phyloP scores from a whole-genome alignment of 2,329 filamentous ascomycete genomes.

The Scedosporium aurantiacum region DNA sequence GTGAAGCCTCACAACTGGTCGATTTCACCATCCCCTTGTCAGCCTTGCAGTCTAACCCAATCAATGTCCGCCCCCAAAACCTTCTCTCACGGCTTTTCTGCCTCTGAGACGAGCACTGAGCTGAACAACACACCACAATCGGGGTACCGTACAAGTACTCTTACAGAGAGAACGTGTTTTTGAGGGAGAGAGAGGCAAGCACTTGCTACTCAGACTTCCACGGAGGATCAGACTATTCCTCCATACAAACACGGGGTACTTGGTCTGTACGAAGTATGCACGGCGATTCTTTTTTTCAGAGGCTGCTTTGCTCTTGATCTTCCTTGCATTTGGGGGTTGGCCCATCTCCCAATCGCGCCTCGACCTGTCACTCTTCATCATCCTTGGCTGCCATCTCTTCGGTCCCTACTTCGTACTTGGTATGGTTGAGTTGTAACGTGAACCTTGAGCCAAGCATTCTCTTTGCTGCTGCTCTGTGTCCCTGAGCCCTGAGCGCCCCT shows the following conservation, averaged over 20 bases:
- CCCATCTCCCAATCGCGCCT: neutral
- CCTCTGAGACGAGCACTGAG: constrained; percentile 13
- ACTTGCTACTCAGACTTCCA: too few relatives aligned
- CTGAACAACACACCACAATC: too few relatives aligned
- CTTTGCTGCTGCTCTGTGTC: neutral
- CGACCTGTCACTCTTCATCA: neutral
- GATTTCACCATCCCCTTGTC: constrained; percentile 14
- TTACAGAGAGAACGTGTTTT: too few relatives aligned
- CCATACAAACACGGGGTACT: too few relatives aligned
- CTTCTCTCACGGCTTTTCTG: constrained; percentile 10
- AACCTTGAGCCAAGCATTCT: neutral
- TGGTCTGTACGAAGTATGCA: neutral
- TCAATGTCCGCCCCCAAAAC: constrained; percentile 10
- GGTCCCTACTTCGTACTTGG: too few relatives aligned
- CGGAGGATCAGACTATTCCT: too few relatives aligned
- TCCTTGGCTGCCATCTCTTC: neutral
- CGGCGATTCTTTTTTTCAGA: neutral
- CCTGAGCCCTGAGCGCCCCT: neutral
- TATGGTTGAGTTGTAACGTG: too few relatives aligned
- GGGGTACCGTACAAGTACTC: too few relatives aligned
- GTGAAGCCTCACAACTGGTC: constrained; percentile 25
- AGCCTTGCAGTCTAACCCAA: constrained; percentile 23
- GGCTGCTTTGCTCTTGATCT: neutral
- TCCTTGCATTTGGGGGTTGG: neutral
- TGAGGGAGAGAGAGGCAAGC: too few relatives aligned